These are phyloP conservation scores for Fusarium oxysporum DNA, from an alignment of 2,329 filamentous ascomycete genomes.

Conservation along the genomic window DNA sequence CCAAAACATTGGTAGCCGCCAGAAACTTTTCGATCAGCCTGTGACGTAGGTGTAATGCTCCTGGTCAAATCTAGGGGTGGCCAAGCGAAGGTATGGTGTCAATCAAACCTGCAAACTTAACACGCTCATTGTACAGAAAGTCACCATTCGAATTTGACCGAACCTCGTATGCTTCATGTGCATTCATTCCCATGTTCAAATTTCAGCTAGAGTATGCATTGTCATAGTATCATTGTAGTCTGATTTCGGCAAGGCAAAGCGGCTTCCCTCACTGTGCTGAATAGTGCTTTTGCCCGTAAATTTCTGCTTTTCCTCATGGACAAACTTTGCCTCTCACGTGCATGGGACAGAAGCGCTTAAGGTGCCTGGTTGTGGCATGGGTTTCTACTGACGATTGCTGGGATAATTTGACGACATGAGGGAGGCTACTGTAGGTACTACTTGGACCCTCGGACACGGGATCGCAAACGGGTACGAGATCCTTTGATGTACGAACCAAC, in stretches of 20 bases:
- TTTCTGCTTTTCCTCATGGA: background rate
- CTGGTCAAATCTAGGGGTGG: background rate
- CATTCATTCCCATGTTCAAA: background rate
- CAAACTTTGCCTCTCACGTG: background rate
- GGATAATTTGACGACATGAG: slow-evolving; percentile 3
- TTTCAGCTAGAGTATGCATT: background rate
- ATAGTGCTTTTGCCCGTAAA: background rate
- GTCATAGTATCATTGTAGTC: background rate
- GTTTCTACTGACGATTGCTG: background rate
- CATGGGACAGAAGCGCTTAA: slow-evolving; percentile 1
- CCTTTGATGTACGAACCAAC: slow-evolving; percentile 26
- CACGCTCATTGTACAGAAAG: background rate
- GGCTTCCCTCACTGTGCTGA: background rate
- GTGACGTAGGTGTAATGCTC: background rate
- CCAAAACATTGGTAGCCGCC: background rate
- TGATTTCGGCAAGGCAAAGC: background rate
- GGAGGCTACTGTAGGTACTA: slow-evolving; percentile 25
- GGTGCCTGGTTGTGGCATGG: slow-evolving; percentile 4
- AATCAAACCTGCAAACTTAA: background rate
- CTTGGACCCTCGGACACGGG: slow-evolving; percentile 4
- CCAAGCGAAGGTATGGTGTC: background rate
- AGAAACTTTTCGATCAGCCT: background rate
- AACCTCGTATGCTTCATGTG: background rate
- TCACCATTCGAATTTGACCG: background rate
- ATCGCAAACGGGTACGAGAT: slow-evolving; percentile 12